Conservation (phyloP, 768 basidiomycete species). For the Omphalotus guepiniiformis region DNA sequence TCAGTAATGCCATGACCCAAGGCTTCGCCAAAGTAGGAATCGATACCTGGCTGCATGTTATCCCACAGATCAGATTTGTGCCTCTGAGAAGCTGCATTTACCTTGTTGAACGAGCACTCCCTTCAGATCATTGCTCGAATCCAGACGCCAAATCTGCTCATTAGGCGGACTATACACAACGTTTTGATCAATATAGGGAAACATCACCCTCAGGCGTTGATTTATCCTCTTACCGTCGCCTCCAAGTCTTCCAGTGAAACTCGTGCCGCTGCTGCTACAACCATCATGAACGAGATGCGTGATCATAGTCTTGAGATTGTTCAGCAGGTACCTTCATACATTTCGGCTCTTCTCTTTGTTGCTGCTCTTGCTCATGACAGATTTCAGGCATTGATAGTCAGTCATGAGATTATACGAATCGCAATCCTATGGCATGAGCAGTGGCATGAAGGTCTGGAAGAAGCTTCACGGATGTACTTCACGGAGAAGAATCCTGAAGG, state of each 20-base stretch:
- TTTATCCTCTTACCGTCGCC: constrained; percentile 94
- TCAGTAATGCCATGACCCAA: constrained; percentile 81
- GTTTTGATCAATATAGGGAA: constrained; percentile 91
- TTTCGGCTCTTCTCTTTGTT: neutral
- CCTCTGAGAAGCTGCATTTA: neutral
- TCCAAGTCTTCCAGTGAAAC: constrained; percentile 88
- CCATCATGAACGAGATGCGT: constrained; percentile 89
- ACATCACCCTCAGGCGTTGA: constrained; percentile 94
- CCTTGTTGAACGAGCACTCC: neutral
- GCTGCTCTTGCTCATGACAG: neutral
- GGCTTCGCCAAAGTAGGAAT: constrained; percentile 90
- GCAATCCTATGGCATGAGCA: constrained; percentile 99
- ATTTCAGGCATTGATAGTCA: constrained; percentile 74
- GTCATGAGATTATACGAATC: constrained; percentile 92
- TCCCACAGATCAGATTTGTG: constrained; percentile 75
- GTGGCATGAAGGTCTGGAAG: constrained; percentile 98
- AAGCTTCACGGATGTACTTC: constrained; percentile 94
- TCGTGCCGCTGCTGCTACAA: constrained; percentile 76
- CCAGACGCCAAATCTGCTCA: constrained; percentile 86
- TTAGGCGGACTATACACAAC: constrained; percentile 84
- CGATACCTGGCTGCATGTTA: constrained; percentile 98
- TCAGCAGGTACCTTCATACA: constrained; percentile 55
- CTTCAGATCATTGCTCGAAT: constrained; percentile 94
- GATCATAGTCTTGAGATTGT: constrained; percentile 89
- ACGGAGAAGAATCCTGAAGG: constrained; percentile 95